Evolutionary conservation across 192 early-diverging fungal genomes (phyloP), one percentile per base, ranked within the genome.

Genomic region (Rhizophlyctis rosea): DNA sequence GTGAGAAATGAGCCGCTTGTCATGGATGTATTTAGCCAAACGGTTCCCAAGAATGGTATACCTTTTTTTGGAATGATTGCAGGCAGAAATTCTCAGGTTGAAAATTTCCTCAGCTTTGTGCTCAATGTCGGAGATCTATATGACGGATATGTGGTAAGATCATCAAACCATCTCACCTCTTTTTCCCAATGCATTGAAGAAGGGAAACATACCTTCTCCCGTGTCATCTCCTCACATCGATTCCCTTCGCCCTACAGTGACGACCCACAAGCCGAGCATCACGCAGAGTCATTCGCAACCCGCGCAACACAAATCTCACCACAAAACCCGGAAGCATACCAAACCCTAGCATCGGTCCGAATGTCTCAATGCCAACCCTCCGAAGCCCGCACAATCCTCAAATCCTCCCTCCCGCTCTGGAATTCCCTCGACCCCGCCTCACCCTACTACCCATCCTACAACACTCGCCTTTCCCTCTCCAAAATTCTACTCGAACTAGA

Each of bases 111-210:
- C 82, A 47, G 94, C 93, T 13, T 81, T 94, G 24, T 94, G 92
- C 73, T 90, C 94, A 34, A 94, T 99, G 86, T 85, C 91, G 2
- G 97, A 99, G 69, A 93, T 98, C 23, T 99, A 93, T 72, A 84
- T 99, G 75, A 98, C 97, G 0, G 96, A 99, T 69, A 95, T 91
- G 72, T 99, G 96, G 90, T 93, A 80, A 73, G 75, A 2, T 27
- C 4, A 4, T 62, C 27, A 27, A 53, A 54, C 16, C 1, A 23
- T 24, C 2, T 34, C 32, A n/a, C 56, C 9, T 54, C 24, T 30
- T 30, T 54, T 28, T 31, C 16, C 1, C 18, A 1, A 16, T 18
- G 52, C 24, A 54, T 54, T 54, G 16, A 24, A 16, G 18, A 0
- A 2, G 1, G 23, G 1, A 16, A 47, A 23, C 23, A 23, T 23